Evolutionary conservation across 1,284 basidiomycete species (phyloP).

Genomic region (Microbotryum saponariae): DNA sequence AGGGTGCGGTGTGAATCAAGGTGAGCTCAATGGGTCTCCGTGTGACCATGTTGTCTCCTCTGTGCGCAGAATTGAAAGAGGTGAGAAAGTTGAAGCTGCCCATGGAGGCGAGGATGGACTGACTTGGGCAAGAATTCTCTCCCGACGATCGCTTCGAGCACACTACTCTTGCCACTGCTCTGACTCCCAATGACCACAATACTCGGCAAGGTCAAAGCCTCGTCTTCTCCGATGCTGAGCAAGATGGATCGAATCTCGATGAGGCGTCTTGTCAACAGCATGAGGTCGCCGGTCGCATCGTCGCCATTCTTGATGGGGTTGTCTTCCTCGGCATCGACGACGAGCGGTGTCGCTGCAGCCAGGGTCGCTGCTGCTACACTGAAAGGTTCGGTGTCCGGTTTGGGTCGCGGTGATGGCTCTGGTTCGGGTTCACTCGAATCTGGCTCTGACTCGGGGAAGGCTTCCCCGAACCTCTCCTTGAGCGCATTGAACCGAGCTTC

Average conservation of each 20-base stretch:
- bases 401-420: not conserved
- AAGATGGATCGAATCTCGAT: slow-evolving; percentile 94
- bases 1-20: slow-evolving; percentile 75
- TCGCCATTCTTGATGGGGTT: slow-evolving; percentile 42
- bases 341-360: slow-evolving; percentile 56
- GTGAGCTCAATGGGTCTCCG: slow-evolving; percentile 96
- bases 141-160: slow-evolving; percentile 94
- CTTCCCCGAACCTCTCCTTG: slow-evolving; percentile 9
- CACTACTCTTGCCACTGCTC: slow-evolving; percentile 95
- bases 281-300: slow-evolving; percentile 49
- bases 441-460: slow-evolving; percentile 13
- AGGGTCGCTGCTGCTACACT: slow-evolving; percentile 47
- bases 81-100: not conserved
- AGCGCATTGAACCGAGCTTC: slow-evolving; percentile 9
- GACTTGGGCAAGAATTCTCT: slow-evolving; percentile 98
- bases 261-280: slow-evolving; percentile 88
- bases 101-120: slow-evolving; percentile 35
- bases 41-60: slow-evolving; percentile 99
- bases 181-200: slow-evolving; percentile 98
- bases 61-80: slow-evolving; percentile 39
- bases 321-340: slow-evolving; percentile 62
- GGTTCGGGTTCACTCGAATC: not conserved
- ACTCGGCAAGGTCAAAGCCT: slow-evolving; percentile 84
- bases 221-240: slow-evolving; percentile 89
- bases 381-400: not conserved